Base-by-base conservation (phyloP, 2,329 filamentous ascomycete species). In the Monosporascus sp. region DNA sequence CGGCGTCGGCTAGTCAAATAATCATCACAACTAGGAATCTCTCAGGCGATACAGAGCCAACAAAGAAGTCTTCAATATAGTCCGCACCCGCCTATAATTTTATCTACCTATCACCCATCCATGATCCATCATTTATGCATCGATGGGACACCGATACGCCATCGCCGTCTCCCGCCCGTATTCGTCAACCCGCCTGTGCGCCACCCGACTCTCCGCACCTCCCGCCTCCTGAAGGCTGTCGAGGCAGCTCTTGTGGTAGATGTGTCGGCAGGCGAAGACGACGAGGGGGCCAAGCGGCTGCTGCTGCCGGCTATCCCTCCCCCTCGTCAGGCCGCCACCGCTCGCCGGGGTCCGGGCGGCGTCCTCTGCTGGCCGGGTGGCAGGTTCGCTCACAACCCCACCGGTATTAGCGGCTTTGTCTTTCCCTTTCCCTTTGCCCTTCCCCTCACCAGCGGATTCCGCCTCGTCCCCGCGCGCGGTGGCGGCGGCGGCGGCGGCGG, bases 251-350 rank as follows among this genome's bases (percentile, higher is more conserved):
- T 84, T 78, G 70, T 89, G 86, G 62, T 87, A 88, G 18, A 88
- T 81, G 67, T 89, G 86, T 52, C 85, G 77, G 66, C 86, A 89
- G 22, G 85, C 85, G 61, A 89, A 71, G 48, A 89, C 79, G 9
- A 89, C 82, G 50, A 89, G 67, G 44, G 83, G 78, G 8, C 84
- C 87, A 18, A 87, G 75, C 17, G 79, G 75, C n/a, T 79, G 72
- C 47, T 53, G 68, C 66, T 5, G 59, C 60, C 47, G 18, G 27
- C 24, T 72, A 62, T 5, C 62, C 20, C 63, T 69, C 63, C 52
- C 66, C 61, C 65, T 75, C 72, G 52, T 74, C 74, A 54, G 75
- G 69, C 38, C 60, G 62, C 52, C 75, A 75, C 37, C 62, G 48
- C 48, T 47, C 48, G 37, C 24, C 52, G n/a, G 51, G 31, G 17